A percentile compares a stretch with the other conserved stretches of the same genome.
These are phyloP conservation scores for Botrytis pseudocinerea DNA, from an alignment of 2,329 filamentous ascomycete genomes.

Conservation along the genomic window DNA sequence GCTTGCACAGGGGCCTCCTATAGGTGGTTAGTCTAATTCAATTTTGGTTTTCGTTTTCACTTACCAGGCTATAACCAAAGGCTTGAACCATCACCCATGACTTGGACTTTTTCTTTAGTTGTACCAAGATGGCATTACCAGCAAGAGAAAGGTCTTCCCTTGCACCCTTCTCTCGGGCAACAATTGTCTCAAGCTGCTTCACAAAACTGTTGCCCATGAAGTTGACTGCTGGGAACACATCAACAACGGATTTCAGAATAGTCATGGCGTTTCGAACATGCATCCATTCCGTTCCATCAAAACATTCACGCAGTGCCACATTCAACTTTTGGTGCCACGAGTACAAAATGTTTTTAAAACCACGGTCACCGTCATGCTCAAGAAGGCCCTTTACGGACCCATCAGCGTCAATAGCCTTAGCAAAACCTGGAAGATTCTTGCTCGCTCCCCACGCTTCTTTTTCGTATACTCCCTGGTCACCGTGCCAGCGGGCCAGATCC, in stretches of 20 bases:
- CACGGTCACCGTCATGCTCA: constrained; percentile 78
- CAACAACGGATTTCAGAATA: constrained; percentile 76
- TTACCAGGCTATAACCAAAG: constrained; percentile 66
- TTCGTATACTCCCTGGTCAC: constrained; percentile 72
- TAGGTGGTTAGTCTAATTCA: constrained; percentile 39
- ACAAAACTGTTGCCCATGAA: constrained; percentile 75
- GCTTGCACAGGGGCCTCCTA: constrained; percentile 26
- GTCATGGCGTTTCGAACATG: constrained; percentile 96
- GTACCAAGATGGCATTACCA: constrained; percentile 69
- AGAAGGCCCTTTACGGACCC: constrained; percentile 71
- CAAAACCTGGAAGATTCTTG: constrained; percentile 74
- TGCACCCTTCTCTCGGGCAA: constrained; percentile 60
- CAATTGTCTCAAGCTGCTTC: constrained; percentile 65
- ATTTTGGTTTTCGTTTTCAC: constrained; percentile 31
- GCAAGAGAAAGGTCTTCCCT: constrained; percentile 75
- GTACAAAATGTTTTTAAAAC: constrained; percentile 82
- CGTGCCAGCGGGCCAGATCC: constrained; percentile 83
- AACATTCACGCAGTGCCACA: constrained; percentile 75
- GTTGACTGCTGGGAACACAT: constrained; percentile 84
- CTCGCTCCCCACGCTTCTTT: constrained; percentile 73
- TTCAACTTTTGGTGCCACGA: constrained; percentile 88
- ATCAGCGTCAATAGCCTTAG: constrained; percentile 67
- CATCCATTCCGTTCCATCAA: constrained; percentile 89
- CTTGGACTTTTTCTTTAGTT: constrained; percentile 64
- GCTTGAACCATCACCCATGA: constrained; percentile 75